These are phyloP conservation scores for Ceratobasidium sp. DNA, from an alignment of 1,284 basidiomycete species.

Conservation along the genomic window DNA sequence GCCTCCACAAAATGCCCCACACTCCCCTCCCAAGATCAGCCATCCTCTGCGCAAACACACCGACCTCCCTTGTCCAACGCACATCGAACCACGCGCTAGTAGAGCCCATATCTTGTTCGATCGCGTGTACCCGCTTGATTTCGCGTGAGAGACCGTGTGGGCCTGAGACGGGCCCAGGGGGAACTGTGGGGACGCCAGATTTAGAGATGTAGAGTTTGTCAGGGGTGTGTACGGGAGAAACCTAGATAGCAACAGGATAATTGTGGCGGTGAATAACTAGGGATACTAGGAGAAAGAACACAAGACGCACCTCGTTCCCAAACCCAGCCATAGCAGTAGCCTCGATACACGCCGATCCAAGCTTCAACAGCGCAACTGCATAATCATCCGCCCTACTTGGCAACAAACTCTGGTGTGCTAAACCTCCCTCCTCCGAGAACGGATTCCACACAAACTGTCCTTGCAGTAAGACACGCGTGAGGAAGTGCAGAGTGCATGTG, in stretches of 20 bases:
- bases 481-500: constrained; percentile 65
- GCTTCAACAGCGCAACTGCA: constrained; percentile 70
- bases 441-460: constrained; percentile 58
- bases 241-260: not conserved
- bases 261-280: no score
- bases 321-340: constrained; percentile 74
- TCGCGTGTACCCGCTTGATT: constrained; percentile 59
- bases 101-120: constrained; percentile 43
- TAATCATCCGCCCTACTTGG: constrained; percentile 76
- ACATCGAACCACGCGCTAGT: constrained; percentile 56
- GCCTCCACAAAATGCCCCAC: constrained; percentile 51
- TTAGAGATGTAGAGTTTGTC: constrained; percentile 29
- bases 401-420: constrained; percentile 54
- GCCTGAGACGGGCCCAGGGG: constrained; percentile 36
- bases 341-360: constrained; percentile 77
- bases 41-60: constrained; percentile 53
- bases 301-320: constrained; percentile 73
- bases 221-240: constrained; percentile 20
- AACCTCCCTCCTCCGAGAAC: constrained; percentile 49
- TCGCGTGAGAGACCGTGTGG: constrained; percentile 61
- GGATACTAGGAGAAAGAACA: constrained; percentile 51
- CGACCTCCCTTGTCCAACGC: constrained; percentile 62
- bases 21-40: constrained; percentile 58
- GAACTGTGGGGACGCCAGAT: constrained; percentile 5
- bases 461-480: constrained; percentile 70